Evolutionary conservation across 352 stramenopile genomes (phyloP), one percentile per base, ranked within the genome.

Genomic region (Phytophthora uliginosa): DNA sequence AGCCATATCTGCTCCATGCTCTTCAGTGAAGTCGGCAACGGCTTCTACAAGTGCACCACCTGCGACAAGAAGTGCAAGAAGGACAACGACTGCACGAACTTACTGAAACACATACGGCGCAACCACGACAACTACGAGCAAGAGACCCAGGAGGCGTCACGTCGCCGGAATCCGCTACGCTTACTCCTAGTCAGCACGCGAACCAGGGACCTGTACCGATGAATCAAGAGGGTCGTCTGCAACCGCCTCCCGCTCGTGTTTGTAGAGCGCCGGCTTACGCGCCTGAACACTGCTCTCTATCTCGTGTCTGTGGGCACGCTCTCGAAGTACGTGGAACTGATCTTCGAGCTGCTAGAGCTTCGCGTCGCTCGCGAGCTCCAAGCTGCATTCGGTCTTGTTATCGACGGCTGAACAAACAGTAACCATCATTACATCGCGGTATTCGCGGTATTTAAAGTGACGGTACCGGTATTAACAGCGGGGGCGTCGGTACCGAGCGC

Each of bases 21-120:
- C 28, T 72, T 72, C 53, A 15, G 26, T 36, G 57, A 76, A 34
- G 63, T 45, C 31, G 40, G 31, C 24, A 34, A 53, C 52, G 34
- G 51, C 36, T 38, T 42, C 34, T 56, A 59, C 45, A 61, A 69
- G 40, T 73, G 70, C 53, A 61, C 17, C 6, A 54, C 68, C 42
- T 77, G 70, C 63, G 36, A 50, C 28, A 72, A 66, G 45, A 34
- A 48, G 24, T 77, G 66, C 64, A 66, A 66, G 52, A 64, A 69
- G 9, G 64, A 53, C 28, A 69, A 69, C 36, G 59, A 56, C 50
- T 76, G 68, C 56, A 68, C 63, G 20, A 72, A 70, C 40, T 0
- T 48, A 15, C 40, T 48, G 15, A 48, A 48, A 15, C 40, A 48
- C 40, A 15, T 48, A 4, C 6, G 15, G 3, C 40, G 40, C 40